Conservation (phyloP, 306 rosid genomes). For the Rubus idaeus region DNA sequence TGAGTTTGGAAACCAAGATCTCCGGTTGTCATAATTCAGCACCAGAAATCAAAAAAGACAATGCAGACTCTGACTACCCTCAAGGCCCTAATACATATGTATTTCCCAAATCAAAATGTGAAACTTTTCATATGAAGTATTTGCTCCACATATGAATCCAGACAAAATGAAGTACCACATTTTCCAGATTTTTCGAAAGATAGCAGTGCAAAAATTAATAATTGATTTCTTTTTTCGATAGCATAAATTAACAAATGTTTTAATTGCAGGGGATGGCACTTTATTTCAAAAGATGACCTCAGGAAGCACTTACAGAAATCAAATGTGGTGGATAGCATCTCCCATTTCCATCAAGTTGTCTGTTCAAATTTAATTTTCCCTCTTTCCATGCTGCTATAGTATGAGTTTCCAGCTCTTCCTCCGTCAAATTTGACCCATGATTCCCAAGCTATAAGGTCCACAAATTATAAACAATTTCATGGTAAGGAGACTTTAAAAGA, state of each 20-base stretch:
- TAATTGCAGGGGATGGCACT: conserved; percentile 1
- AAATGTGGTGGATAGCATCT: conserved; percentile 42
- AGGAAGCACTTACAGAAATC: conserved; percentile 59
- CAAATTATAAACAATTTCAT: neutral
- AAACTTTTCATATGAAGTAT: neutral
- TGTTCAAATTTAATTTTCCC: conserved; percentile 47
- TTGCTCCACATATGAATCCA: conserved; percentile 1
- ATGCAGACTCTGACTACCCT: neutral
- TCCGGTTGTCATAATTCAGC: conserved; percentile 6
- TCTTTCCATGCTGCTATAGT: conserved; percentile 89
- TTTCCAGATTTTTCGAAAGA: neutral
- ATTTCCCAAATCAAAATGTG: neutral
- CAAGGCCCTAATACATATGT: neutral
- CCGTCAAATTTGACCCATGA: conserved; percentile 75
- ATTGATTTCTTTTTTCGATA: neutral
- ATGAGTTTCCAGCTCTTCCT: conserved; percentile 87
- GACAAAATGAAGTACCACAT: neutral
- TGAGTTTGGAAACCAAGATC: conserved; percentile 5
- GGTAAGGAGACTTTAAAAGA: neutral
- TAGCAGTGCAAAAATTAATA: neutral
- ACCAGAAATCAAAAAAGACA: conserved; percentile 3
- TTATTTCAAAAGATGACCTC: conserved; percentile 7
- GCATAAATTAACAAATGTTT: neutral
- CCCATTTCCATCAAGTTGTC: conserved; percentile 50
- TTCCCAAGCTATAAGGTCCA: conserved; percentile 62